Evolutionary conservation across 202 grass and related monocot species (phyloP), one percentile per base, ranked within the genome.

Genomic region (Schoenoplectus tabernaemontani): DNA sequence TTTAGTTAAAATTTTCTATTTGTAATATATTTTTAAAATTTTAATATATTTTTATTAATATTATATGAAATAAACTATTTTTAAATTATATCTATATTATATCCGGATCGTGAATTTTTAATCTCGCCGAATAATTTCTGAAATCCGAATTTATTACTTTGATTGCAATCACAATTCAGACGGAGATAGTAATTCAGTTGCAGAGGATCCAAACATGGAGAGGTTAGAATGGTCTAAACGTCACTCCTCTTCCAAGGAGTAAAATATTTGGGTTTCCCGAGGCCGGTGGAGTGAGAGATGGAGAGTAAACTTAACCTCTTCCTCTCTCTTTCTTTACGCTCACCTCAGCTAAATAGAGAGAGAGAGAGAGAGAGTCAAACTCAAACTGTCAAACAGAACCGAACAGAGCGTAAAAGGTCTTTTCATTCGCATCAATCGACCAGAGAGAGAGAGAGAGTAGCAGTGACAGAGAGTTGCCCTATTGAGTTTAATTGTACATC

Each of bases 191-290:
- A 59, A 0, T n/a, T 76, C 5, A 34, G 57, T 19, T 4, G 63
- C 47, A 91, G 84, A 56, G 68, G 82, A 91, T 88, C 86, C 74
- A 63, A 82, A 82, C 60, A 82, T 39, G 82, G 79, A 80, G 89
- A 89, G 89, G 88, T 89, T 84, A 81, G 83, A 78, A 83, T 87
- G 83, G 85, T 95, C 92, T 89, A 91, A 95, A 95, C 92, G 87
- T 89, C 89, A 95, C 92, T 89, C 83, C 85, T 82, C 89, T 79
- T 91, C 87, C 57, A 73, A 80, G 81, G 82, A 73, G 72, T 78
- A 76, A 78, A 44, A 72, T 89, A 70, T 13, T 48, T 81, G 64
- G 15, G 39, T 23, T 53, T 23, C 11, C 67, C 60, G 20, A 63
- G 76, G 82, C 68, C 39, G 56, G 72, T 81, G 69, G 77, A 70